Evolutionary conservation across 2,329 filamentous ascomycete species (phyloP), one percentile per base, ranked within the genome.

Genomic region (Beauveria asiatica): DNA sequence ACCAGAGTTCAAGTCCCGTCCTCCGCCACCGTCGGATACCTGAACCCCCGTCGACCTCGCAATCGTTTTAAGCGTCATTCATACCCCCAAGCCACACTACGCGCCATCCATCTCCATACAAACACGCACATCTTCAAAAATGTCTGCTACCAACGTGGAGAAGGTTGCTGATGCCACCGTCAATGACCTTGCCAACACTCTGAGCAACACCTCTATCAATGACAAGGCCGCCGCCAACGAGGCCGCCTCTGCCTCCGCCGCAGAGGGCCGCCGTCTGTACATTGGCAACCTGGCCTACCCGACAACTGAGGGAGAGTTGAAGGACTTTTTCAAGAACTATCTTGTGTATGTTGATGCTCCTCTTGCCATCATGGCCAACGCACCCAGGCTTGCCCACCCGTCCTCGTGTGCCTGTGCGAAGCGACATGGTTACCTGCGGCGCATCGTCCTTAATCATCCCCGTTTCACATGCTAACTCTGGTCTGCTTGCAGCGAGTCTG

Each of bases 231-330:
- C 87, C 71, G 84, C 89, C 79, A 88, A 90, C 75, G 92, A 96
- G 78, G 92, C 92, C 77, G 92, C 94, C 74, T 88, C 94, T 77
- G 91, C 92, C 80, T 96, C 92, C 82, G 94, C 94, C 78, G 92
- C 93, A 79, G 94, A 99, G 84, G 93, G 94, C 78, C 91, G 94
- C 83, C 91, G 94, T 82, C 89, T 99, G 73, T 99, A 99, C 83
- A 97, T 99, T 83, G 94, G 94, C 84, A 99, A 99, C 85, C 90
- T 99, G 86, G 94, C 94, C 74, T 99, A 99, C 79, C 92, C 93
- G 88, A 97, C 94, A 87, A 96, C 92, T 78, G 94, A 97, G 90
- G 94, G 90, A 88, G 92, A 97, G 88, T 91, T 99, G 85, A 96
- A 95, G 85, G 90, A 94, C 72, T 99, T 99, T 86, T 99, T 99